Conservation (phyloP, 176 grass and related monocot species). For the Musa schizocarpa region DNA sequence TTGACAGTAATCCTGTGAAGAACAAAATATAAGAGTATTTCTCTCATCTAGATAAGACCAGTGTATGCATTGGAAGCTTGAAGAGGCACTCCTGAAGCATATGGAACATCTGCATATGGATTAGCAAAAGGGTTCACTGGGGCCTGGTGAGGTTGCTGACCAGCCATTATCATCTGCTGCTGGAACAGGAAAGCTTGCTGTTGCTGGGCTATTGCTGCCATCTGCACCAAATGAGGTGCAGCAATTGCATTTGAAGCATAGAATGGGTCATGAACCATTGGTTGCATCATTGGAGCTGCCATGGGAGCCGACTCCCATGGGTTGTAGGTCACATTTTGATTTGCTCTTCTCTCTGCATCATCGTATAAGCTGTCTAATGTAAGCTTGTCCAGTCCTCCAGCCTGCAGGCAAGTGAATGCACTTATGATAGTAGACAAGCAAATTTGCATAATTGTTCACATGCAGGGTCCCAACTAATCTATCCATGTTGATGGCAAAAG, state of each 20-base stretch:
- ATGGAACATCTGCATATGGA: conserved; percentile 23
- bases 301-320: conserved; percentile 50
- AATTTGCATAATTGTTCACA: not conserved
- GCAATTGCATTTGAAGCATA: conserved; percentile 41
- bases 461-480: not conserved
- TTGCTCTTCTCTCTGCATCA: conserved; percentile 41
- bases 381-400: conserved; percentile 69
- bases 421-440: not conserved
- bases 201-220: conserved; percentile 66
- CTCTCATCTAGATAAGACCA: conserved; percentile 46
- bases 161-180: conserved; percentile 72
- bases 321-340: conserved; percentile 65
- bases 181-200: conserved; percentile 73
- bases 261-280: conserved; percentile 50
- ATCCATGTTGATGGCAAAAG: no score
- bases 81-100: conserved; percentile 37
- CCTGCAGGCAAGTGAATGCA: conserved; percentile 26
- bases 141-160: conserved; percentile 26
- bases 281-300: conserved; percentile 42
- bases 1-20: not conserved
- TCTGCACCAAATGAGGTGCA: conserved; percentile 67
- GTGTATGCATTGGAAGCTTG: conserved; percentile 39
- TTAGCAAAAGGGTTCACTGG: conserved; percentile 54
- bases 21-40: not conserved
- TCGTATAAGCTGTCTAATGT: conserved; percentile 87